Evolutionary conservation across 2,329 filamentous ascomycete species (phyloP).

Genomic region (Dactylellina parvicollis): DNA sequence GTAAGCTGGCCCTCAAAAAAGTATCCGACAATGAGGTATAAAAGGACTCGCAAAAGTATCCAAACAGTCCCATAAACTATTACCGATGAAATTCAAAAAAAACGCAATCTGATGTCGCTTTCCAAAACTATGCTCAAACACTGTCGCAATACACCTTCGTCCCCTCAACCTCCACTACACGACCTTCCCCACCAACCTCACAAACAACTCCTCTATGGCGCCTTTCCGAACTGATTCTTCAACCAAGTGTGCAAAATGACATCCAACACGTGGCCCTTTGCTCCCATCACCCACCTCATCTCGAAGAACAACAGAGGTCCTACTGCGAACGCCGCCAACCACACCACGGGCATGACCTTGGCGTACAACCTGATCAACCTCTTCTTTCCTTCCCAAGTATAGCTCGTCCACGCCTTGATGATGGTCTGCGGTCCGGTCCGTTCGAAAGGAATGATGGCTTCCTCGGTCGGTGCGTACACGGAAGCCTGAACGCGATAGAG

Average conservation of each 20-base stretch:
- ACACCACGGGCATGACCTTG: slow-evolving; percentile 48
- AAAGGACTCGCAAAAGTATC: too few species aligned
- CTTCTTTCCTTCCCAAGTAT: slow-evolving; percentile 50
- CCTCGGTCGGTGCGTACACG: slow-evolving; percentile 80
- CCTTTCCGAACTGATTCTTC: slow-evolving; percentile 38
- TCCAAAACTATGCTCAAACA: slow-evolving; percentile 7
- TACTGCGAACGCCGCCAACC: slow-evolving; percentile 41
- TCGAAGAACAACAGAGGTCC: slow-evolving; percentile 48
- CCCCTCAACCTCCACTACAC: too few species aligned
- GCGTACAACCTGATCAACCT: slow-evolving; percentile 46
- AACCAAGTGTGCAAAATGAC: slow-evolving; percentile 48
- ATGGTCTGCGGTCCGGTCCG: slow-evolving; percentile 67
- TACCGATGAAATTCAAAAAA: too few species aligned
- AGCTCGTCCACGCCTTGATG: slow-evolving; percentile 45
- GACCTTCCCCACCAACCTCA: too few species aligned
- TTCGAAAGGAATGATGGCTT: slow-evolving; percentile 90
- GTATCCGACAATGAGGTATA: too few species aligned
- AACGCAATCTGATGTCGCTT: too few species aligned
- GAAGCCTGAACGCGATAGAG: slow-evolving; percentile 87
- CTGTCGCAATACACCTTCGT: too few species aligned
- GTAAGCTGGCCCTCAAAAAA: too few species aligned
- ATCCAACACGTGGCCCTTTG: slow-evolving; percentile 43
- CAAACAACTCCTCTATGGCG: slow-evolving; percentile 16
- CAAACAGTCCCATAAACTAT: too few species aligned
- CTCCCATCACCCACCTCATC: slow-evolving; percentile 53